phyloP scores from a whole-genome alignment of 768 basidiomycete genomes.

The Candolleomyces eurysporus region DNA sequence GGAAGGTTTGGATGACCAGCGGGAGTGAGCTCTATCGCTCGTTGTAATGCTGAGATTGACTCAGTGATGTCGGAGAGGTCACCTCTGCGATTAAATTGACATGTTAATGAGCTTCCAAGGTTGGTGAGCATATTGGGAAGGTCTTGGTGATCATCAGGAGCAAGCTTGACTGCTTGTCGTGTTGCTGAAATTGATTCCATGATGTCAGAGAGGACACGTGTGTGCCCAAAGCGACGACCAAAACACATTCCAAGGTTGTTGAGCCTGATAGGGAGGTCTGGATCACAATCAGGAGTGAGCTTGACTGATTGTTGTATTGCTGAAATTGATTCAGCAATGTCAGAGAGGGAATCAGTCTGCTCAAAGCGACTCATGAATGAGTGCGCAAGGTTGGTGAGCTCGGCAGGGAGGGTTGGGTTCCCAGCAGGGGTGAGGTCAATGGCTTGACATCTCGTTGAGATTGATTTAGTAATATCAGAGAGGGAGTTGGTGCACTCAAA shows the following conservation, averaged over 20 bases:
- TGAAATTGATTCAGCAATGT: not conserved
- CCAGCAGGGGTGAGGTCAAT: conserved; percentile 15
- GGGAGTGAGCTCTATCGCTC: conserved; percentile 4
- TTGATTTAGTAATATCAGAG: conserved; percentile 15
- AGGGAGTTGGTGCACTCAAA: conserved; percentile 19
- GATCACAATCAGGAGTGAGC: not conserved
- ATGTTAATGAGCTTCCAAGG: not conserved
- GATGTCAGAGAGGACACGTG: not conserved
- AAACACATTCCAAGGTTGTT: not conserved
- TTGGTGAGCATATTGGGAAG: conserved; percentile 2
- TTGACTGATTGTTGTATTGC: not conserved
- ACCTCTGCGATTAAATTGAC: not conserved
- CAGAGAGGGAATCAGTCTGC: not conserved
- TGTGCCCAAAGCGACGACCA: not conserved
- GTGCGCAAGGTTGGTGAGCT: not conserved
- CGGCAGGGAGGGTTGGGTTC: not conserved
- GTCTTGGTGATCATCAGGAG: not conserved
- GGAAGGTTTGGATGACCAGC: not conserved
- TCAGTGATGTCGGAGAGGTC: not conserved
- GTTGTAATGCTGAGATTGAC: not conserved
- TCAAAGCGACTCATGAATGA: not conserved
- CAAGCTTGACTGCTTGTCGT: not conserved
- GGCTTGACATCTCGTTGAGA: conserved; percentile 6
- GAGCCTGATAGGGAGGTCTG: not conserved
- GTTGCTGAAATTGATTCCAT: not conserved